Evolutionary conservation across 2,329 filamentous ascomycete genomes (phyloP).

Genomic region (Pestalotiopsis fici): DNA sequence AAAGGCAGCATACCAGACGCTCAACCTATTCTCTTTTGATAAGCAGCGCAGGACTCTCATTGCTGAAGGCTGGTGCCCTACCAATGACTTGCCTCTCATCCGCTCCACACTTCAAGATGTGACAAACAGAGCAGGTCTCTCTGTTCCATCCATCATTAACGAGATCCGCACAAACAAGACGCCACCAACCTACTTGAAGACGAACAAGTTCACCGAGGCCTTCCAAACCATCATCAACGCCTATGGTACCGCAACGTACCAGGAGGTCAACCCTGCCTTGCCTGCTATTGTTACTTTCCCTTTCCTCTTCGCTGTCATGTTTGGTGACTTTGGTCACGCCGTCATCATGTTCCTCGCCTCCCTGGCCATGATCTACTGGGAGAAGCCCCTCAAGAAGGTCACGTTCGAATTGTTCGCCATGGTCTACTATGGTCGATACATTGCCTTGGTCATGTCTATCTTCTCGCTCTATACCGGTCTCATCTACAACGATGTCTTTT

Average conservation of each 20-base stretch:
- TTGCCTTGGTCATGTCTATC: slow-evolving; percentile 95
- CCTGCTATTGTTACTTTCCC: slow-evolving; percentile 97
- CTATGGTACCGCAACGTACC: slow-evolving; percentile 96
- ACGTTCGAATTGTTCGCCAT: slow-evolving; percentile 93
- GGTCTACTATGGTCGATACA: slow-evolving; percentile 98
- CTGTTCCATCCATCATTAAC: slow-evolving; percentile 98
- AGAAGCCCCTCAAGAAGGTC: slow-evolving; percentile 90
- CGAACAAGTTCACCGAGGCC: slow-evolving; percentile 96
- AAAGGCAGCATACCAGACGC: slow-evolving; percentile 93
- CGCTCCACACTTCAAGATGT: slow-evolving; percentile 94
- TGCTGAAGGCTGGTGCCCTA: slow-evolving; percentile 96
- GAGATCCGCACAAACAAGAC: slow-evolving; percentile 97
- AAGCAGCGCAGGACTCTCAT: slow-evolving; percentile 94
- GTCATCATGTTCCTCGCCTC: slow-evolving; percentile 84
- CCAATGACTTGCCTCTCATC: slow-evolving; percentile 84
- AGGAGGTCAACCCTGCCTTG: slow-evolving; percentile 93
- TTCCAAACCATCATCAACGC: slow-evolving; percentile 99
- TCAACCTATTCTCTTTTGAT: slow-evolving; percentile 97
- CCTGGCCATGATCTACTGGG: slow-evolving; percentile 93
- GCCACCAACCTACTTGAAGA: slow-evolving; percentile 95
- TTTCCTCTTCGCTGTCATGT: slow-evolving; percentile 99
- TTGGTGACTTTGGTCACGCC: slow-evolving; percentile 95
- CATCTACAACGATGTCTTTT: slow-evolving; percentile 98
- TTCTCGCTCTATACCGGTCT: slow-evolving; percentile 97
- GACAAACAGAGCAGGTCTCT: slow-evolving; percentile 90